Evolutionary conservation across 2,329 filamentous ascomycete genomes (phyloP), one percentile per base, ranked within the genome.

Genomic region (Scytalidium sp.): DNA sequence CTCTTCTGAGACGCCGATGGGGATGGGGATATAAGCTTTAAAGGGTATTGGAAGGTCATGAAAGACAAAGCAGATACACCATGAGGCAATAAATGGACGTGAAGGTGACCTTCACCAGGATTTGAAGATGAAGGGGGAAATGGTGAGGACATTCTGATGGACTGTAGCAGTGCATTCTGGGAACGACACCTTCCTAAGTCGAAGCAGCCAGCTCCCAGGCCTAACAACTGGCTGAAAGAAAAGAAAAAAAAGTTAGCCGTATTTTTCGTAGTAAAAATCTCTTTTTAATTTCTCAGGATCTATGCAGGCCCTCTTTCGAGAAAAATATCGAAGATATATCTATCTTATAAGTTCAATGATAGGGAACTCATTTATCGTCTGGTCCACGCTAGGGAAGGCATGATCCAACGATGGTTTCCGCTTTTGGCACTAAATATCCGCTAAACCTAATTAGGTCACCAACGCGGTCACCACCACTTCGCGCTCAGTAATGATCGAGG

Each of bases 1-100:
- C 88, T 88, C 56, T 79, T 76, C 50, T 84, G 78, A 39, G 80
- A 74, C 43, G 79, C 76, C 5, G 84, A 75, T 10, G 87, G 81
- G 13, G 85, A 79, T 1, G 93, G 90, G 0, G 91, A 87, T 54
- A 99, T 89, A 50, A 99, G 80, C 69, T 99, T 99, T 43, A 99
- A 78, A 1, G 94, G 94, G 63, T 97, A 99, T 67, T 96, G 90
- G 66, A 95, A 97, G 29, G 85, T 85, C 57, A 96, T 81, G 25
- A 78, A 81, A 53, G 85, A 82, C 23, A 96, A 78, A 42, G 84
- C 83, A 13, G 89, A 89, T 43, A 80, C 80, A 21, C 80, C 78
- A 25, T 85, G 84, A 29, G 92, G 89, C 9, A 92, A 77, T 5
- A 88, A 72, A 19, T 81, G 81, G 50, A 90, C 83, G 47, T 90